Base-by-base conservation (phyloP, 1,284 basidiomycete species). In the Puccinia hordei region DNA sequence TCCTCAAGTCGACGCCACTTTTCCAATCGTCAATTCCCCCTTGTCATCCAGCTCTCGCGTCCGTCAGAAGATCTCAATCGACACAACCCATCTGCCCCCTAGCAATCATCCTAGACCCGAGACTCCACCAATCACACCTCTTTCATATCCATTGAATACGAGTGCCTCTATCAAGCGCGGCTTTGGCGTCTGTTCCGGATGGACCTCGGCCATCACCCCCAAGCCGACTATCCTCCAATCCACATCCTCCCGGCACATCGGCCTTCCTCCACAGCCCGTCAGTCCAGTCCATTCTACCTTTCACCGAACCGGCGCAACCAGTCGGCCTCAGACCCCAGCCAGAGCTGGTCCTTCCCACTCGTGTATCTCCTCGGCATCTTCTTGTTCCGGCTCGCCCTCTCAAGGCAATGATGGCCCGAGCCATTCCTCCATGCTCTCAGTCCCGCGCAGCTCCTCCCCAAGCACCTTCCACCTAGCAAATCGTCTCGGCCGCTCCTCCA, bases 161-260 rank as follows among this genome's bases (percentile, higher is more conserved):
- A 55, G 27, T 55, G 27, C 49, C 17, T 55, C 33, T 38, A 15
- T 72, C 69, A 51, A 55, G 51, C 69, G 69, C 33, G 33, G 51
- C 33, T 72, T 72, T 55, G 69, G 69, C 24, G 51, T 51, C 49
- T 72, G 69, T 35, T 72, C 69, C 15, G 69, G 69, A 55, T 72
- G 69, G 69, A 33, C 49, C 22, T 55, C 69, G 13, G 33, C 33
- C 49, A 35, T 38, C 33, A 55, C 69, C 3, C 49, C 69, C 69
- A 74, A 46, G 27, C 33, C 57, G 5, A 65, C 35, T 4, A 33
- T 27, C 27, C 35, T 59, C n/a, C 27, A 33, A 51, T 24, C 55
- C 19, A 61, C 46, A 61, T 65, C 73, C n/a, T 46, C 57, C 27
- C 41, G 41, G 3, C 33, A 59, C 27, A 46, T 19, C 38, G 30